These are phyloP conservation scores for Amphibolis antarctica DNA, from an alignment of 106 monocot species.

Conservation along the genomic window DNA sequence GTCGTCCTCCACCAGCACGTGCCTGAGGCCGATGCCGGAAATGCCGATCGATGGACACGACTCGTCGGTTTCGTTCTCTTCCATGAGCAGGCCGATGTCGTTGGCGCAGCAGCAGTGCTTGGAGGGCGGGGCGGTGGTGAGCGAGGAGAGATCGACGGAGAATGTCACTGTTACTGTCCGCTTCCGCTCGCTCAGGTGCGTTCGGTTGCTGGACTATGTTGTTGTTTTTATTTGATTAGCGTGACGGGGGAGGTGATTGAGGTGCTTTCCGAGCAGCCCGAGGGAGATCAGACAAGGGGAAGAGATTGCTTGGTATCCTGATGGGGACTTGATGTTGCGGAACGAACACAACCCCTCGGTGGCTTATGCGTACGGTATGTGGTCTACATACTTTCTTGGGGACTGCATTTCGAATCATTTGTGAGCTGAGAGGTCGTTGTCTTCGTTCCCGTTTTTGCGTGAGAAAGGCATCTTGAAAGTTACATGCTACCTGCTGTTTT, in stretches of 20 bases:
- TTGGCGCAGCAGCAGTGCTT: conserved; percentile 4
- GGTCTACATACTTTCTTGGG: background rate
- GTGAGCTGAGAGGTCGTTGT: background rate
- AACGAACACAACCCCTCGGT: conserved; percentile 66
- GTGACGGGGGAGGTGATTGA: conserved; percentile 1
- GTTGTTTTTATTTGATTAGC: background rate
- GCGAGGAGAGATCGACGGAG: conserved; percentile 54
- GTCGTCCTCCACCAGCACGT: conserved; percentile 50
- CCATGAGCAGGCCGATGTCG: conserved; percentile 20
- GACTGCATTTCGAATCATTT: background rate
- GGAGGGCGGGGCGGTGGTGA: conserved; percentile 11
- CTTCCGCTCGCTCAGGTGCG: conserved; percentile 91
- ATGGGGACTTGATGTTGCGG: conserved; percentile 72
- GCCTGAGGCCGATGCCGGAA: conserved; percentile 29
- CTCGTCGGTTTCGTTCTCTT: conserved; percentile 52
- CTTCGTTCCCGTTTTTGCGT: background rate
- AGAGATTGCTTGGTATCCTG: conserved; percentile 97
- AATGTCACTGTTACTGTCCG: conserved; percentile 90
- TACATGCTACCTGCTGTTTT: background rate
- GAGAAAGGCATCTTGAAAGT: background rate
- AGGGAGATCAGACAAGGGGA: conserved; percentile 89
- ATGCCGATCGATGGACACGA: conserved; percentile 41
- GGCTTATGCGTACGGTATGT: conserved; percentile 85
- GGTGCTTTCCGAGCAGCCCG: conserved; percentile 32
- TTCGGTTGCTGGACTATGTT: conserved; percentile 2